Evolutionary conservation across 306 rosid species (phyloP).

Genomic region (Quercus glauca): DNA sequence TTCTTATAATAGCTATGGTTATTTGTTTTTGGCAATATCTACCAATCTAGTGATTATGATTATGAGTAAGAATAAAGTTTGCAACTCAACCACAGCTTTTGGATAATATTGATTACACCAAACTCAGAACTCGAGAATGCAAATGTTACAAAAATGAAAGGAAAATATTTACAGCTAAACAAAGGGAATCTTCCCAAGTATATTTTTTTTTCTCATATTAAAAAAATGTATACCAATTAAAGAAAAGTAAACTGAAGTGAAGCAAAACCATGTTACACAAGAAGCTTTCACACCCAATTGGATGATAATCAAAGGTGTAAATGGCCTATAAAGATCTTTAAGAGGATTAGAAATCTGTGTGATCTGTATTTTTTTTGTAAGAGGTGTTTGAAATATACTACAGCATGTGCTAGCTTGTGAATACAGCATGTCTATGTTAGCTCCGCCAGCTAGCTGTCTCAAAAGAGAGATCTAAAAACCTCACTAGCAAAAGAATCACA

Average conservation of each 20-base stretch:
- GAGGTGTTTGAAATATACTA: neutral
- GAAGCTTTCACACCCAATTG: neutral
- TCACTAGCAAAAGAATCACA: too few species aligned
- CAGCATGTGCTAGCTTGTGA: conserved; percentile 45
- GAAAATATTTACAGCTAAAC: neutral
- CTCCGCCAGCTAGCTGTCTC: conserved; percentile 36
- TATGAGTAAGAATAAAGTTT: neutral
- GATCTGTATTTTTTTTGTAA: neutral
- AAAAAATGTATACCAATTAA: neutral
- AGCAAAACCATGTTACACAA: neutral
- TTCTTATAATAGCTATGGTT: neutral
- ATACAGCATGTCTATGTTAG: conserved; percentile 42
- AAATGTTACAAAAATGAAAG: neutral
- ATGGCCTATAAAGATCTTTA: too few species aligned
- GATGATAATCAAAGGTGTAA: too few species aligned
- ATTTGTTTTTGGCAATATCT: neutral
- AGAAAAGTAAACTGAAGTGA: neutral
- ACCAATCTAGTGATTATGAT: neutral
- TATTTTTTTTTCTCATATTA: neutral
- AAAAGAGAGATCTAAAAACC: neutral
- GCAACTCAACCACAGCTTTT: neutral
- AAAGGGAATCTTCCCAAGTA: neutral
- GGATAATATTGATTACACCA: neutral
- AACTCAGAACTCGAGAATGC: neutral
- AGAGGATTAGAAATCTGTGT: neutral